Evolutionary conservation across 176 grass and related monocot genomes (phyloP), one percentile per base, ranked within the genome.

Genomic region (Saccharum spontaneum): DNA sequence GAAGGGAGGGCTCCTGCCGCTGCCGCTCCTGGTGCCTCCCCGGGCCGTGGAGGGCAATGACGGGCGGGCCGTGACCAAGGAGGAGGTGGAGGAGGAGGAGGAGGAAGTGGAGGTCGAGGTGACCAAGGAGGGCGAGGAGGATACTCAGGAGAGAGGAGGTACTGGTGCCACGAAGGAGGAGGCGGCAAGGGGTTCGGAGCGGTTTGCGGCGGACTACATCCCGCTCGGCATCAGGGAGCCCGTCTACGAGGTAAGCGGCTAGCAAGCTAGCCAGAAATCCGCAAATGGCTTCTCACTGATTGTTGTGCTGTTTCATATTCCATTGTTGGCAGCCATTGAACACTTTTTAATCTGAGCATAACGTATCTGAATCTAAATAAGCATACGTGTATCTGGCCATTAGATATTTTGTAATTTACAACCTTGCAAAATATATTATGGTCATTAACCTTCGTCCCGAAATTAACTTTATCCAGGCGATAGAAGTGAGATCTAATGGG

Each of bases 201-300:
- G 86, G 20, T 78, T 75, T 82, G 33, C 91, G 36, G 76, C 78
- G 18, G 95, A 98, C 75, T 92, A 90, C 62, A 49, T 89, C 36
- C 95, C 95, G 55, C 95, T 98, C 3, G 91, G 95, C 37, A 87
- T 98, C 85, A 95, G 67, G 88, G 93, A 95, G 60, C 93, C 95
- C 22, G 91, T 89, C n/a, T 98, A 98, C 79, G 95, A 95, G 92
- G 95, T 98, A 84, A 28, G 52, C 28, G 22, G 4, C 45, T 0
- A 39, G 36, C 22, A 82, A 57, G 33, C 67, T 71, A 28, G 31
- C 46, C 31, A 17, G 43, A 2, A 24, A 31, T 14, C 62, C 62
- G 24, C 62, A 65, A 81, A 50, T 50, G 78, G 31, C 44, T n/a
- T 64, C 26, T 23, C 37, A 26, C 65, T 81, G 50, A 69, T 24